Evolutionary conservation across 164 flowering plant species (phyloP).

Genomic region (Dillenia suffruticosa): DNA sequence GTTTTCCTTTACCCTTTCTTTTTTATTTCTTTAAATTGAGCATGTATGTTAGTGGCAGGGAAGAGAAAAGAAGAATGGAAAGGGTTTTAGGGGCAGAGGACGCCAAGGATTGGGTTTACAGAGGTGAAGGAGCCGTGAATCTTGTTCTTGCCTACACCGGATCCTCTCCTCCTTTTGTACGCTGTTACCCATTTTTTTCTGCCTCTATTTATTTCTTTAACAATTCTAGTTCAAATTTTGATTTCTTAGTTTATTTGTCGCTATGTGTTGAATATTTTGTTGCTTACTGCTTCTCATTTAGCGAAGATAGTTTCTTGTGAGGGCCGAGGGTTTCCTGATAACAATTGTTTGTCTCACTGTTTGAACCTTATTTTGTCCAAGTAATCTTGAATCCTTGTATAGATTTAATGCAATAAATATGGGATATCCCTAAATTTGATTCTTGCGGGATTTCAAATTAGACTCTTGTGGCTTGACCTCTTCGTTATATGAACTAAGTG

Average conservation of each 20-base stretch:
- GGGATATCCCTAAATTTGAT: no score
- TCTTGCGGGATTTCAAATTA: no score
- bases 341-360: background rate
- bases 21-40: no score
- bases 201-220: background rate
- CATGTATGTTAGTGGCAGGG: background rate
- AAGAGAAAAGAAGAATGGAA: constrained; percentile 27
- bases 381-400: no score
- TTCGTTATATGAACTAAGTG: no score
- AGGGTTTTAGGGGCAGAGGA: constrained; percentile 47
- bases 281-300: background rate
- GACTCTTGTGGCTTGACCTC: no score
- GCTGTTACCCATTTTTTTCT: constrained; percentile 1
- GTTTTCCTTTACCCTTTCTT: no score
- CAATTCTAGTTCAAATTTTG: background rate
- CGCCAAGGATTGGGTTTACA: constrained; percentile 76
- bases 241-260: background rate
- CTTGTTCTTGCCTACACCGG: constrained; percentile 76
- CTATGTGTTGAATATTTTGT: background rate
- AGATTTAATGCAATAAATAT: no score
- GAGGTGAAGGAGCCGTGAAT: constrained; percentile 93
- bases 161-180: constrained; percentile 61
- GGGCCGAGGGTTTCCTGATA: background rate
- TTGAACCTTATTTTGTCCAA: no score
- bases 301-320: background rate